Percentiles rank a stretch among this genome's conserved stretches.
Evolutionary conservation across 2,329 filamentous ascomycete species (phyloP).

Genomic region (Ophiostoma sp.): DNA sequence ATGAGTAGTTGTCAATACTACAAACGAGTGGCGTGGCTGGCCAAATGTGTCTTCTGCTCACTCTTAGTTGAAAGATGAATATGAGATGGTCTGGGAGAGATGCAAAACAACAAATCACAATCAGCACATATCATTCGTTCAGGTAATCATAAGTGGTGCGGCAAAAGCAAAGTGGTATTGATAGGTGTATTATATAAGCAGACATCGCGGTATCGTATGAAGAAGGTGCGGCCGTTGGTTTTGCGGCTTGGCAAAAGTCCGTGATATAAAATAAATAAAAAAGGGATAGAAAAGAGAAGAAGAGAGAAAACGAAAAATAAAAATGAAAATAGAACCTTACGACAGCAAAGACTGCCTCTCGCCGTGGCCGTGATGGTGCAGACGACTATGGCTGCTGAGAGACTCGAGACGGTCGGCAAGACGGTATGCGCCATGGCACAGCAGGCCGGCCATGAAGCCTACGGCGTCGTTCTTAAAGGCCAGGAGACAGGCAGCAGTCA

Average conservation of each 20-base stretch:
- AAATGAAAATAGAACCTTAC: background rate
- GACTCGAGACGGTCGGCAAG: constrained; percentile 36
- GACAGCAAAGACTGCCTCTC: background rate
- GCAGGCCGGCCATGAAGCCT: constrained; percentile 75
- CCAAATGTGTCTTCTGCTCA: background rate
- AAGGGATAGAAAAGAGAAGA: background rate
- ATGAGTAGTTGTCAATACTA: background rate
- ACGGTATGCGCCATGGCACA: constrained; percentile 67
- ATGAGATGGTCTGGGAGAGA: background rate
- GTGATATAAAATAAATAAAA: background rate
- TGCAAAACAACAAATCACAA: background rate
- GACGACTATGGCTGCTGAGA: constrained; percentile 9
- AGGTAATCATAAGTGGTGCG: background rate
- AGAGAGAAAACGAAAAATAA: background rate
- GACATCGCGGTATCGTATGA: background rate
- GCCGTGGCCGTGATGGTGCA: background rate
- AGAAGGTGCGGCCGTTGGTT: background rate
- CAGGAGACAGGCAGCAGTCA: constrained; percentile 74
- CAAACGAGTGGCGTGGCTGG: too few relatives aligned
- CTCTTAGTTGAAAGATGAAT: background rate
- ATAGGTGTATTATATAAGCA: background rate
- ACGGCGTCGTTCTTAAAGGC: constrained; percentile 88
- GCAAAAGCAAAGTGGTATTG: background rate
- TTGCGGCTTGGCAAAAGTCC: too few relatives aligned
- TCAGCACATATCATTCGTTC: background rate